Conservation (phyloP, 352 stramenopile genomes). For the Phytophthora brassicae region DNA sequence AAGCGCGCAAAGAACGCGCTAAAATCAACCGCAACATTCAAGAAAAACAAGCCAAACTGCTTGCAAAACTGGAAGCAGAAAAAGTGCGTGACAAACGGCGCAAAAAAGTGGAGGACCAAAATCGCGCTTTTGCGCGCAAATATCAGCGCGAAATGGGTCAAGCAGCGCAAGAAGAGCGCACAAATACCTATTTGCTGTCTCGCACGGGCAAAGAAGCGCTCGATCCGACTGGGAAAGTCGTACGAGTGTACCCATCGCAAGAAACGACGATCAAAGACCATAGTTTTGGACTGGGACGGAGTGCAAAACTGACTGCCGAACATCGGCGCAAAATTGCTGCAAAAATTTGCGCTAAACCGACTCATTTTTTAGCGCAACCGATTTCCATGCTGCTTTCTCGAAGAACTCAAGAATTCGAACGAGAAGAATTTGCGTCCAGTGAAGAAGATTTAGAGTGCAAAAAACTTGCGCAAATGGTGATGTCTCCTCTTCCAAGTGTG, state of each 20-base stretch:
- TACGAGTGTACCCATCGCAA: constrained; percentile 70
- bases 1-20: constrained; percentile 35
- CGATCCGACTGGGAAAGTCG: constrained; percentile 59
- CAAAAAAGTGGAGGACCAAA: constrained; percentile 41
- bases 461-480: too few species aligned
- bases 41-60: constrained; percentile 50
- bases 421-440: too few species aligned
- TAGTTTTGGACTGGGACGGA: constrained; percentile 68
- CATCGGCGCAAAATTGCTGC: constrained; percentile 49
- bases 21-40: constrained; percentile 55
- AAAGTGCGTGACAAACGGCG: constrained; percentile 38
- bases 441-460: too few species aligned
- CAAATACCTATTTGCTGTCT: constrained; percentile 53
- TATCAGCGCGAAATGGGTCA: constrained; percentile 77
- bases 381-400: constrained; percentile 37
- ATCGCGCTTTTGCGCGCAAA: constrained; percentile 57
- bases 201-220: constrained; percentile 60
- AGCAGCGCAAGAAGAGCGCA: constrained; percentile 51
- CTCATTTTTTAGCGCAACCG: constrained; percentile 27
- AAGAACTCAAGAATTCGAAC: not conserved
- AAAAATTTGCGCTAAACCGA: constrained; percentile 44
- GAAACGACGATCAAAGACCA: constrained; percentile 72
- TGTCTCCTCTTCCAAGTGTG: constrained; percentile 19
- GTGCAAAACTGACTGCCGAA: constrained; percentile 39
- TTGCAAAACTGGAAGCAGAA: constrained; percentile 57